Evolutionary conservation across 2,329 filamentous ascomycete species (phyloP), one percentile per base, ranked within the genome.

Genomic region (Chaetomium olivaceum): DNA sequence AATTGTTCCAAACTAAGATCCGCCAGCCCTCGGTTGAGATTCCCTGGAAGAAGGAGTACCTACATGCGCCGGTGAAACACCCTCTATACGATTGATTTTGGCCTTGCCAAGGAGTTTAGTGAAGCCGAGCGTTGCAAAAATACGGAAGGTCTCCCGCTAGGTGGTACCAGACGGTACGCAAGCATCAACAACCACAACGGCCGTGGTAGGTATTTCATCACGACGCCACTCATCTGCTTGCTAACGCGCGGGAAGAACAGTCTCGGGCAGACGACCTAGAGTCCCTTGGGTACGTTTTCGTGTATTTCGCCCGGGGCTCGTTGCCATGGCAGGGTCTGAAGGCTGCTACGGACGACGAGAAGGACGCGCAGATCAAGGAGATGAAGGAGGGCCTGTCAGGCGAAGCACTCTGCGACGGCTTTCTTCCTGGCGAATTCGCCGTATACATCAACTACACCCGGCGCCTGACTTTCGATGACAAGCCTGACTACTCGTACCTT

Each of bases 31-130:
- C n/a, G n/a, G n/a, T n/a, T n/a, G n/a, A n/a, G n/a, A n/a, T n/a
- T n/a, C n/a, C n/a, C n/a, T n/a, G n/a, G n/a, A n/a, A n/a, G n/a
- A n/a, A n/a, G n/a, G n/a, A n/a, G n/a, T n/a, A n/a, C n/a, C n/a
- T n/a, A n/a, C n/a, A n/a, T n/a, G n/a, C n/a, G n/a, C n/a, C n/a
- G n/a, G n/a, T n/a, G 94, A 70, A 98, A 98, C 83, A 93, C 96
- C 83, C 93, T 98, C 84, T 97, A 98, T 74, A 93, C 97, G 58
- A 97, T 98, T 74, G 95, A 98, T 81, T 98, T 98, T 75, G 94
- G 95, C 84, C 84, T 98, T 72, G 94, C 95, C 77, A 97, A 97
- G 90, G 97, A 98, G 84, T 98, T 97, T 83, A 89, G 93, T 72
- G 94, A 98, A 85, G 93, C 94, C 67, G 97, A 97, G 89, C 97